Base-by-base conservation (phyloP, 2,329 filamentous ascomycete genomes). In the Aspergillus sp. region DNA sequence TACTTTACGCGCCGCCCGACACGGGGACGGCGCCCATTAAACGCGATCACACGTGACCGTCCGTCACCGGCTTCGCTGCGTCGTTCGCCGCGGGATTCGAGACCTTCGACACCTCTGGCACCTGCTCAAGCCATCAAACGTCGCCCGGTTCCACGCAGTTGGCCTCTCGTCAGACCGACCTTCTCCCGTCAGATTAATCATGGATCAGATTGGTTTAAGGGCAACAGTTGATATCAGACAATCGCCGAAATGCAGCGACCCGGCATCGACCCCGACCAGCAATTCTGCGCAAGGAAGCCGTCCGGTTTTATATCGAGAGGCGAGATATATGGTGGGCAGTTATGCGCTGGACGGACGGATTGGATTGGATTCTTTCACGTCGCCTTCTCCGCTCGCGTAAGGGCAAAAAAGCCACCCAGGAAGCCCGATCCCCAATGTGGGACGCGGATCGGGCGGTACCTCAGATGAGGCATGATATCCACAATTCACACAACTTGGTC, bases 361-460 rank as follows among this genome's bases (percentile, higher is more conserved):
- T n/a, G 36, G 36, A 47, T 47, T 20, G 18, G 31, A 49, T 49
- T 56, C 50, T 54, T 58, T 54, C 24, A 29, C 54, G 45, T 56
- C 57, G 26, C 29, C 32, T 24, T 60, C 57, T 61, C 58, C 62
- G 55, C 42, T 57, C 58, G 36, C 36, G 14, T 42, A 42, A 49
- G 49, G 16, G n/a, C 32, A 51, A 52, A 49, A 57, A n/a, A 42
- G 36, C 36, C 36, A 42, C 36, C 64, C 61, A 52, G 61, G 66
- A 70, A 69, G 67, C 67, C 67, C 66, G 67, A 54, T 58, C 60
- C 55, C 54, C 59, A 63, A 58, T 67, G 67, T 70, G 68, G 68
- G 68, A 68, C 67, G 64, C 68, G 69, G 69, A 71, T 69, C 66
- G 63, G 69, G 70, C 69, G 69, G 69, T 72, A 66, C 66, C 68